phyloP scores from a whole-genome alignment of 1,139 yeast genomes.

The Candida labiduridarum region DNA sequence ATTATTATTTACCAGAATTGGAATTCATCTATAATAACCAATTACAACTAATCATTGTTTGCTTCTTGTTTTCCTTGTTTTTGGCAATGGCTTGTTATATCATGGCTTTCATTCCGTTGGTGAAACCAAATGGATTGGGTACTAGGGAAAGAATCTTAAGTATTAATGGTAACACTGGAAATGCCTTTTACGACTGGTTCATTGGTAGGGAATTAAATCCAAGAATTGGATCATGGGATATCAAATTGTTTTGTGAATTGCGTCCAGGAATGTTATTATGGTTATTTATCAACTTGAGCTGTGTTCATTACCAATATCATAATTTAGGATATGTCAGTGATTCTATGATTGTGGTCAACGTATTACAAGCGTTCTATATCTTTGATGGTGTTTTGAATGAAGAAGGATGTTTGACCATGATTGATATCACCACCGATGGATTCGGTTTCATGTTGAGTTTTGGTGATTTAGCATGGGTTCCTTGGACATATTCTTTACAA shows the following conservation, averaged over 20 bases:
- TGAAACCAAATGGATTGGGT: conserved; percentile 50
- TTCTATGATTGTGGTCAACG: conserved; percentile 68
- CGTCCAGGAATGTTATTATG: conserved; percentile 93
- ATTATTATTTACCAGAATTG: conserved; percentile 72
- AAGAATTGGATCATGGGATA: conserved; percentile 80
- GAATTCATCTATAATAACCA: conserved; percentile 72
- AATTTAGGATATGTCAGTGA: conserved; percentile 62
- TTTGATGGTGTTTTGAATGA: conserved; percentile 93
- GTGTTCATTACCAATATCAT: conserved; percentile 79
- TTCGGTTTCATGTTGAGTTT: conserved; percentile 95
- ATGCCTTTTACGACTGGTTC: conserved; percentile 84
- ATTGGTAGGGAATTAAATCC: conserved; percentile 97
- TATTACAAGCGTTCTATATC: conserved; percentile 78
- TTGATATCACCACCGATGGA: conserved; percentile 95
- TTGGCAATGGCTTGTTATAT: conserved; percentile 69
- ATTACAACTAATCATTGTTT: conserved; percentile 62
- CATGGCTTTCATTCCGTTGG: conserved; percentile 63
- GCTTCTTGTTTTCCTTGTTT: conserved; percentile 63
- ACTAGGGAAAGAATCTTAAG: conserved; percentile 76
- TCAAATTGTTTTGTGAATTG: conserved; percentile 89
- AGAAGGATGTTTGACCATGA: conserved; percentile 87
- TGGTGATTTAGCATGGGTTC: conserved; percentile 94
- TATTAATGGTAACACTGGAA: conserved; percentile 83
- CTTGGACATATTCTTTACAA: conserved; percentile 87
- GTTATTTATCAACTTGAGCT: conserved; percentile 76